These are phyloP conservation scores for Coprinellus micaceus DNA, from an alignment of 768 basidiomycete genomes.

Conservation along the genomic window DNA sequence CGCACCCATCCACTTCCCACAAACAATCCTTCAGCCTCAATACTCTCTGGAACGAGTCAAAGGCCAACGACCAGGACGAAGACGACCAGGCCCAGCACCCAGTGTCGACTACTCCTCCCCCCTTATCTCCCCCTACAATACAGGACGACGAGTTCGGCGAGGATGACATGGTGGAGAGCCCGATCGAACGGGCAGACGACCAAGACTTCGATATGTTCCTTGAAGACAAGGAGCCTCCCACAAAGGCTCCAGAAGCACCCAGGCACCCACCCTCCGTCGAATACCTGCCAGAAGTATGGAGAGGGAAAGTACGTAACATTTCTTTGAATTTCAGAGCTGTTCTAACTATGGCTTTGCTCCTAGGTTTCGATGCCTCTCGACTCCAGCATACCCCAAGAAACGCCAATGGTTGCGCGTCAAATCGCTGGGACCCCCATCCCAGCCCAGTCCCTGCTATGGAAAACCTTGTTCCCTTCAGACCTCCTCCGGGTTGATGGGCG, in stretches of 20 bases:
- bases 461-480: constrained; percentile 67
- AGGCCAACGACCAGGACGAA: constrained; percentile 23
- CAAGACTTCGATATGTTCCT: constrained; percentile 87
- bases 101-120: constrained; percentile 11
- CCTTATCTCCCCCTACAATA: constrained; percentile 9
- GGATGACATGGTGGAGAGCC: constrained; percentile 45
- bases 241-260: constrained; percentile 29
- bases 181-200: constrained; percentile 53
- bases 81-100: constrained; percentile 6
- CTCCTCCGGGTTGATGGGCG: constrained; percentile 79
- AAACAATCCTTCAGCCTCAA: constrained; percentile 67
- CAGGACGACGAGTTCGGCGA: constrained; percentile 29
- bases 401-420: constrained; percentile 67
- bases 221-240: constrained; percentile 52
- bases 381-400: constrained; percentile 63
- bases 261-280: constrained; percentile 38
- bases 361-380: constrained; percentile 82
- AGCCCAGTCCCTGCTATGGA: constrained; percentile 63
- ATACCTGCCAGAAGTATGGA: constrained; percentile 63
- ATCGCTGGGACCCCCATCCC: constrained; percentile 69
- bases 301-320: constrained; percentile 55
- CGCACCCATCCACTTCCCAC: constrained; percentile 43
- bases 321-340: not conserved
- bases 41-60: constrained; percentile 64
- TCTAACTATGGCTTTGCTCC: constrained; percentile 14